Conservation (phyloP, 2,329 filamentous ascomycete genomes). For the Apiospora kogelbergensis region DNA sequence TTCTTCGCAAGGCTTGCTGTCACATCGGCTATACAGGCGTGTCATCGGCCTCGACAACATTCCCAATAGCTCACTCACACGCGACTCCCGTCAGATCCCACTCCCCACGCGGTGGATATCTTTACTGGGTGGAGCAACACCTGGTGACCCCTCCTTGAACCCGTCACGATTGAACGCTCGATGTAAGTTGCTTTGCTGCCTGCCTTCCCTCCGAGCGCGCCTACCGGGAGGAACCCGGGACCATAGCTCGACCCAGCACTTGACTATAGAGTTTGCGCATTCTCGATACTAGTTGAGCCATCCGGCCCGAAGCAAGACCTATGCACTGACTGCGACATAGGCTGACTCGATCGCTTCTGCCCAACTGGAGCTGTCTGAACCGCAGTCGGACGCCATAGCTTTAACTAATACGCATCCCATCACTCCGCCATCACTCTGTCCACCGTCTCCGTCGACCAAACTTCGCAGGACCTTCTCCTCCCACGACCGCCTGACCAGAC, state of each 20-base stretch:
- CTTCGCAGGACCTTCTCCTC: neutral
- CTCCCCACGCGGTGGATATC: neutral
- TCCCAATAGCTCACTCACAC: neutral
- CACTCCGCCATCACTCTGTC: neutral
- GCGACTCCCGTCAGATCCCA: neutral
- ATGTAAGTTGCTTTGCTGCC: slow-evolving; percentile 3
- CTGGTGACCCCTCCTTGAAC: neutral
- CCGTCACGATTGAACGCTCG: neutral
- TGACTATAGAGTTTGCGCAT: neutral
- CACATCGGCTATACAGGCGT: neutral
- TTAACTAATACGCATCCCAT: neutral
- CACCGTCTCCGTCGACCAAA: slow-evolving; percentile 2
- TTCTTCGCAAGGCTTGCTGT: neutral
- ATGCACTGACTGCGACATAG: slow-evolving; percentile 13
- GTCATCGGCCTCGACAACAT: neutral
- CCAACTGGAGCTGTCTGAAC: neutral
- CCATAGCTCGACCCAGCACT: neutral
- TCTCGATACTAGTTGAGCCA: neutral
- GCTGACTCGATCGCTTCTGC: slow-evolving; percentile 3
- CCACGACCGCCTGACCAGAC: neutral
- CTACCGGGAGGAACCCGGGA: slow-evolving; percentile 2
- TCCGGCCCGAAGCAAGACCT: neutral
- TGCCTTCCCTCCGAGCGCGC: neutral
- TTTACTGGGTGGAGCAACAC: neutral
- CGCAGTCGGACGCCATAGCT: neutral